These are phyloP conservation scores for Cystobasidiopsis lactophilus DNA, from an alignment of 768 basidiomycete genomes.

Conservation along the genomic window DNA sequence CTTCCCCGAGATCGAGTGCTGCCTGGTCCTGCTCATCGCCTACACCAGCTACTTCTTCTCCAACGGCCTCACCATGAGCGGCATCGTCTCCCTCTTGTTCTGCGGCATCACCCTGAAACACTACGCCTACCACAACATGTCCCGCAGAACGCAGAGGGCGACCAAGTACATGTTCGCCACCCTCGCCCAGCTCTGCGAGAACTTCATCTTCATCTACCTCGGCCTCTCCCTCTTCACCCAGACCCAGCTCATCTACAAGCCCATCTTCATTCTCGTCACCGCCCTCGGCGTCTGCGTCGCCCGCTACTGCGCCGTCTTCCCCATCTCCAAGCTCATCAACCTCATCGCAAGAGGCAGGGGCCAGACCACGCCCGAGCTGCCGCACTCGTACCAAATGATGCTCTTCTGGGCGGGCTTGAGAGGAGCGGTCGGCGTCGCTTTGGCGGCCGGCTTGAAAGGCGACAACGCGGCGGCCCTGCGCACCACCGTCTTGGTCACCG, in stretches of 20 bases:
- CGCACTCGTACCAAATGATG: constrained; percentile 99
- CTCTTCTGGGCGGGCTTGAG: constrained; percentile 94
- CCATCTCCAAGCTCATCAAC: constrained; percentile 83
- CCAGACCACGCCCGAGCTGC: constrained; percentile 43
- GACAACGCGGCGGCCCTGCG: constrained; percentile 71
- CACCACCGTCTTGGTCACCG: constrained; percentile 83
- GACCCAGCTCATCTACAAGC: constrained; percentile 59
- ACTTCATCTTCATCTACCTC: constrained; percentile 98
- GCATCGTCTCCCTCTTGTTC: constrained; percentile 91
- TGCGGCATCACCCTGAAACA: constrained; percentile 98
- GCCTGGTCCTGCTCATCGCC: constrained; percentile 76
- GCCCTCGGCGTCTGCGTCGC: constrained; percentile 79
- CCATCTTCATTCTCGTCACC: constrained; percentile 77
- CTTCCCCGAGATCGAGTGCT: constrained; percentile 91
- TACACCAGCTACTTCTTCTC: constrained; percentile 98
- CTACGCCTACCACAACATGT: constrained; percentile 99
- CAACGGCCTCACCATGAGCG: constrained; percentile 71
- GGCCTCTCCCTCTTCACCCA: constrained; percentile 94
- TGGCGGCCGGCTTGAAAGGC: constrained; percentile 91
- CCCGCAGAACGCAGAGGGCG: constrained; percentile 70
- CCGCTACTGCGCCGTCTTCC: constrained; percentile 87
- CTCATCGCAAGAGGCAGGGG: constrained; percentile 54
- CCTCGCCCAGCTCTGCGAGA: constrained; percentile 83
- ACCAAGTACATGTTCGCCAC: constrained; percentile 90
- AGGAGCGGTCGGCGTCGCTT: constrained; percentile 90